Evolutionary conservation across 148 eudicot species (phyloP), one percentile per base, ranked within the genome.

Genomic region (Chenopodium quinoa): DNA sequence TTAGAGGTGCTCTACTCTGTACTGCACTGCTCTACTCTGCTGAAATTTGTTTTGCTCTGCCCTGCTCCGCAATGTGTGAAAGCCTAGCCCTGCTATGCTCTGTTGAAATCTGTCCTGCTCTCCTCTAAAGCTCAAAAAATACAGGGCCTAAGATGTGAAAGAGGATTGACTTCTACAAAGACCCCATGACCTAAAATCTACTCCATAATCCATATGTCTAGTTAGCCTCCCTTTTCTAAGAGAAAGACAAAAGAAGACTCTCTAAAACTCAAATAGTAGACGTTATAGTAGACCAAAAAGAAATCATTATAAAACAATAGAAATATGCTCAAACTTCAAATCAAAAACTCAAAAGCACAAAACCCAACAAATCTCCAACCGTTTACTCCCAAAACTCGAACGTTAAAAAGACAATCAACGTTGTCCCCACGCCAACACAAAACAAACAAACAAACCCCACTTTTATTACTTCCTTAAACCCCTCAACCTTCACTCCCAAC

Each of bases 341-440:
- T 62, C 25, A 40, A 6, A 40, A 40, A 40, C 44, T 62, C 9
- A 62, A n/a, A 62, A 62, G 66, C 66, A 62, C 66, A 62, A 7
- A 5, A 62, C 7, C 66, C 66, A 9, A 62, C 66, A 4, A 62
- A 20, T 20, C 13, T 11, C 66, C 27, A 62, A 62, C 65, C 65
- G n/a, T 20, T 62, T 20, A 9, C 25, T 23, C 25, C n/a, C 10
- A 70, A 79, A 23, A 79, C 32, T 71, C 76, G 76, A 79, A 79
- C 82, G 82, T 80, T 73, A 64, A 46, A 40, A 22, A 72, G 54
- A 72, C 75, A 22, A 72, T 17, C 1, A 72, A 72, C 29, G 10
- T 37, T 44, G 75, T 44, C 75, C 75, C 75, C 75, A 72, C 77
- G 8, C 52, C 76, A 73, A 40, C 44, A 6, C 44, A 40, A 40